phyloP scores from a whole-genome alignment of 495 filamentous ascomycete genomes.

The Aspergillus bertholletiae region DNA sequence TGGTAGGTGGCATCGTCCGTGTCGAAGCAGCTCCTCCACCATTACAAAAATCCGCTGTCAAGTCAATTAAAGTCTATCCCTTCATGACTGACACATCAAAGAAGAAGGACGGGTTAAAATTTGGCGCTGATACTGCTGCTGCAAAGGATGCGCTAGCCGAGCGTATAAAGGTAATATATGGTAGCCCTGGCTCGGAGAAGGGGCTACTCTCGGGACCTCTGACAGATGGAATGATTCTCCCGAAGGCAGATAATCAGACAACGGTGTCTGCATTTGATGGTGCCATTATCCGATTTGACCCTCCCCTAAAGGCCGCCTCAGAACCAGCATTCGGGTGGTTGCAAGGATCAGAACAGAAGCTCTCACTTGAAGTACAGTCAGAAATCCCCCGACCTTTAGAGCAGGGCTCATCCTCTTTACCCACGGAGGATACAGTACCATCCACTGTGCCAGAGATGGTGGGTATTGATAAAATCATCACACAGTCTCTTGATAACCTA shows the following conservation, averaged over 20 bases:
- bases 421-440: slow-evolving; percentile 52
- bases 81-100: slow-evolving; percentile 56
- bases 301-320: slow-evolving; percentile 42
- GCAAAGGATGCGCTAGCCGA: slow-evolving; percentile 65
- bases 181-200: slow-evolving; percentile 32
- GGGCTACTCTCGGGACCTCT: slow-evolving; percentile 79
- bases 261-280: slow-evolving; percentile 50
- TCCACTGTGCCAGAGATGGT: slow-evolving; percentile 61
- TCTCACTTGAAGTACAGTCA: slow-evolving; percentile 67
- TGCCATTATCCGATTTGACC: slow-evolving; percentile 74
- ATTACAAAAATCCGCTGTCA: slow-evolving; percentile 49
- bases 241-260: slow-evolving; percentile 35
- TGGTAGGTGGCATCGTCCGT: slow-evolving; percentile 85
- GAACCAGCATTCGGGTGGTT: slow-evolving; percentile 66
- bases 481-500: slow-evolving; percentile 66
- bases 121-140: slow-evolving; percentile 80
- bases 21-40: slow-evolving; percentile 70
- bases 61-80: slow-evolving; percentile 70
- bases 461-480: slow-evolving; percentile 75
- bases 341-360: slow-evolving; percentile 67
- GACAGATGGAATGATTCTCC: slow-evolving; percentile 81
- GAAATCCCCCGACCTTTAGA: slow-evolving; percentile 60
- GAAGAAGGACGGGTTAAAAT: slow-evolving; percentile 66
- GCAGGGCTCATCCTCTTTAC: slow-evolving; percentile 38
- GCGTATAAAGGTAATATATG: slow-evolving; percentile 47